Base-by-base conservation (phyloP, 371 early-diverging fungal genomes). In the Funneliformis caledonium region DNA sequence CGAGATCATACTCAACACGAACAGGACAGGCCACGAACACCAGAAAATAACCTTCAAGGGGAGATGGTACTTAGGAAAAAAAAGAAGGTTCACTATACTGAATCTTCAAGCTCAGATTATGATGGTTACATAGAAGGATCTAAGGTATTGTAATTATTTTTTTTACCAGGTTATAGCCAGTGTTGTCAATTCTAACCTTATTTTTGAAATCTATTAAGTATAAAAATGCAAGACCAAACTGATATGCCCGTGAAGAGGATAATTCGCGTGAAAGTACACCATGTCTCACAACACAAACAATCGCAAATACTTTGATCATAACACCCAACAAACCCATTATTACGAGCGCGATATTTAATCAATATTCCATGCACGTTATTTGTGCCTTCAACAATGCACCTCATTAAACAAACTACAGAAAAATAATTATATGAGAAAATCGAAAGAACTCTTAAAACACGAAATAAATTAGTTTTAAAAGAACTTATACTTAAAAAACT, bases 361-460 rank as follows among this genome's bases (percentile, higher is more conserved):
- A 77, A 77, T 65, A 65, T 77, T 77, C 77, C n/a, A 31, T 50
- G 12, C 50, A 77, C 11, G 65, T 77, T 43, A 77, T 77, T 48
- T 77, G 77, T 77, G 31, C 50, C 26, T 77, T 77, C 26, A 65
- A 77, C 65, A 12, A 65, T 77, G 45, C 64, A 77, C 47, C 65
- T 77, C 65, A 64, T 74, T 10, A 74, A 33, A 14, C 19, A 12
- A 74, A 74, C 56, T 19, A 26, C 7, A 6, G 52, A 73, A 22
- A 22, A 73, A 4, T 52, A 19, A 19, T 50, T 73, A 73, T 73
- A 1, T 59, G 73, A 50, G 22, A n/a, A 48, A n/a, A 73, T 73
- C 22, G 56, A 73, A 73, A 73, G 43, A 26, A 11, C 37, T 73
- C 50, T 73, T 26, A 11, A 50, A 42, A 73, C 11, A 1, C 12